phyloP scores from a whole-genome alignment of 768 basidiomycete species.

The Pleurotus tuoliensis region DNA sequence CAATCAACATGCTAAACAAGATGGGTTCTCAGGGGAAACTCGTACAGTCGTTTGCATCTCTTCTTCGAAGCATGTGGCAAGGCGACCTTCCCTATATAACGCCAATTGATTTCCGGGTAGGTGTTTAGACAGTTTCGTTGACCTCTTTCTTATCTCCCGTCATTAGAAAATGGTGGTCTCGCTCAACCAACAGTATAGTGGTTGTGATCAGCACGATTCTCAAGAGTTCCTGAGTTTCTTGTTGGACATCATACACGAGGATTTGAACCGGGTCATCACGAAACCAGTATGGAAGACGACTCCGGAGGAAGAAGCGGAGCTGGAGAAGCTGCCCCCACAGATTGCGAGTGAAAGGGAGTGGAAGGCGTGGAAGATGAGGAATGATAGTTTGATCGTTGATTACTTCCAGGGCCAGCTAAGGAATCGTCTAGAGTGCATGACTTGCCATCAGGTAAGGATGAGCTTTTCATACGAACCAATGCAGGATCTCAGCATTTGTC shows the following conservation, averaged over 20 bases:
- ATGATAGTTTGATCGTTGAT: constrained; percentile 93
- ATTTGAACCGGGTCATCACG: constrained; percentile 77
- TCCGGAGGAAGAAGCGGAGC: constrained; percentile 79
- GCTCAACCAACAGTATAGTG: constrained; percentile 71
- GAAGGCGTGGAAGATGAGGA: constrained; percentile 82
- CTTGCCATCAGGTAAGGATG: constrained; percentile 72
- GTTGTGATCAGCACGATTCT: constrained; percentile 92
- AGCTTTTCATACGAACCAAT: background rate
- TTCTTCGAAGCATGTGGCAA: constrained; percentile 86
- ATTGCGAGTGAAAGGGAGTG: constrained; percentile 93
- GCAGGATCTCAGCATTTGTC: background rate
- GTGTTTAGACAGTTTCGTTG: constrained; percentile 1
- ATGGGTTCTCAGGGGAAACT: constrained; percentile 85
- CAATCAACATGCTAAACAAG: constrained; percentile 81
- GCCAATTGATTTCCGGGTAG: constrained; percentile 80
- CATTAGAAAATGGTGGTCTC: constrained; percentile 38
- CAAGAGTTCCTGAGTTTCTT: constrained; percentile 96
- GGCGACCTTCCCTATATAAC: constrained; percentile 80
- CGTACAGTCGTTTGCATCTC: constrained; percentile 75
- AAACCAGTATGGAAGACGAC: constrained; percentile 63
- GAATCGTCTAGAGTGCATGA: constrained; percentile 84
- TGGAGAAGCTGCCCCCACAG: constrained; percentile 83
- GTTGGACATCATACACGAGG: constrained; percentile 88
- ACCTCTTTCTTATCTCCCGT: background rate
- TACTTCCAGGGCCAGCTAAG: constrained; percentile 98